Base-by-base conservation (phyloP, 352 stramenopile species). In the Blastocystis sp. region DNA sequence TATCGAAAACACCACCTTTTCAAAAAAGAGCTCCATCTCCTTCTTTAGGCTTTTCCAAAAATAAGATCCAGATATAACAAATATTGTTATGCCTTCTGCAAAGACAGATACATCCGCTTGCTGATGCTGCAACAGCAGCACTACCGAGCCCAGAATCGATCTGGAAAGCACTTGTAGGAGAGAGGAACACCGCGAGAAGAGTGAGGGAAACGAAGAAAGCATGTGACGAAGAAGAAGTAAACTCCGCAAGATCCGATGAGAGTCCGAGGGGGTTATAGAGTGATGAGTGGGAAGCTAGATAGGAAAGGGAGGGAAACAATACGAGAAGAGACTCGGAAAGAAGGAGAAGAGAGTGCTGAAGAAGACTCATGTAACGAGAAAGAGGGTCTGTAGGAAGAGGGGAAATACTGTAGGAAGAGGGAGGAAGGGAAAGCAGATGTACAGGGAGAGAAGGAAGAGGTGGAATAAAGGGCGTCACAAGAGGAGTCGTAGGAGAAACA, bases 1-100 rank as follows among this genome's bases (percentile, higher is more conserved):
- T 39, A 84, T 39, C 8, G 64, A 55, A 55, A 84, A 84, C 20
- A 84, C 73, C 47, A 84, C 73, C 56, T 84, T 84, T 37, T 84
- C 73, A 43, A 66, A 84, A 18, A 84, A 66, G 5, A 84, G 56
- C 56, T 84, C 73, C 73, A 84, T 15, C 55, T 84, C 73, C 73
- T 84, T 84, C 50, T 84, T 84, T 20, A 68, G 47, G n/a, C 15
- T n/a, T 15, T 13, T 37, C 45, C 20, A 23, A 29, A 84, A 34
- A 7, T 64, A 18, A 3, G 59, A 26, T 13, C 53, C 26, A 15
- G 68, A 26, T 1, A n/a, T n/a, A 41, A 43, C 45, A 18, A 84
- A 84, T 29, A 84, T 84, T 9, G 73, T 64, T 26, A 84, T 66
- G 53, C 50, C 45, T 39, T 84, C 73, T 9, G 26, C n/a, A 45